phyloP scores from a whole-genome alignment of 768 basidiomycete genomes.

The Termitomyces bulborhizus region DNA sequence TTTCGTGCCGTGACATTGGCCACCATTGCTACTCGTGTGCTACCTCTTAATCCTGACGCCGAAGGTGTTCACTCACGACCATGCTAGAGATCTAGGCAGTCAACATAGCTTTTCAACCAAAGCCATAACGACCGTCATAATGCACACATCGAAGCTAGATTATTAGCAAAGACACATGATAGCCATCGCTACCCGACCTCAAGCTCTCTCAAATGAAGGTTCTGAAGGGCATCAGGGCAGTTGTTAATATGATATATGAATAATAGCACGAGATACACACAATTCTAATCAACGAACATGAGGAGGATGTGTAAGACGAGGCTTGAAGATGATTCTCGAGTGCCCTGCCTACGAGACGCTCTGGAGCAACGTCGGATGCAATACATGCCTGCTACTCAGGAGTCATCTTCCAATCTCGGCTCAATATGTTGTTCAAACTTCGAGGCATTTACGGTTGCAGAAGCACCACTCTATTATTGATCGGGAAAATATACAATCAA shows the following conservation, averaged over 20 bases:
- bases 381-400: slow-evolving; percentile 4
- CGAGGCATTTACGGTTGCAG: slow-evolving; percentile 12
- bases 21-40: neutral
- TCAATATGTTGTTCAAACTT: slow-evolving; percentile 24
- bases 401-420: slow-evolving; percentile 23
- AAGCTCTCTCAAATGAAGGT: neutral
- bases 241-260: slow-evolving; percentile 7
- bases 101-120: neutral
- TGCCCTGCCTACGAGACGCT: neutral
- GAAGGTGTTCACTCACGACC: neutral
- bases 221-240: slow-evolving; percentile 1
- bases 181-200: neutral
- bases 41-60: neutral
- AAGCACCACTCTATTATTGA: slow-evolving; percentile 16
- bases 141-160: neutral
- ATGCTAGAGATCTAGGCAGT: too few relatives aligned
- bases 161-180: neutral
- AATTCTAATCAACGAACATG: slow-evolving; percentile 6
- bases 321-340: slow-evolving; percentile 1
- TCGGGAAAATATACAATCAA: neutral
- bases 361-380: neutral
- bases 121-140: neutral
- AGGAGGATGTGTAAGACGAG: slow-evolving; percentile 1
- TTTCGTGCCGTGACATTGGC: neutral
- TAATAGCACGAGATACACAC: slow-evolving; percentile 12